A percentile compares a stretch with the other conserved stretches of the same genome.
Conservation (phyloP, 2,329 filamentous ascomycete genomes). For the Neofusicoccum ribis region DNA sequence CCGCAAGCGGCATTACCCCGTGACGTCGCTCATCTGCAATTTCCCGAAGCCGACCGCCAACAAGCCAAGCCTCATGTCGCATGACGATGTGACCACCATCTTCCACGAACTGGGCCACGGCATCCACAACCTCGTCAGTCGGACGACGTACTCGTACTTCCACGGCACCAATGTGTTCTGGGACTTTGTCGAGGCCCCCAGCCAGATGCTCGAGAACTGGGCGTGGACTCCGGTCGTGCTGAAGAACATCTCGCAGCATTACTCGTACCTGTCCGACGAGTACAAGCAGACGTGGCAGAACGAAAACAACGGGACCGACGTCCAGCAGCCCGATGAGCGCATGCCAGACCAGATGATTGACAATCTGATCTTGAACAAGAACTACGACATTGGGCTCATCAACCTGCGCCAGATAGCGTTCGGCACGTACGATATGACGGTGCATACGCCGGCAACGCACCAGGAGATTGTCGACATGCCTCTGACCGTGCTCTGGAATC, state of each 20-base stretch:
- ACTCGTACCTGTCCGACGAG: constrained; percentile 52
- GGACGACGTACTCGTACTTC: constrained; percentile 52
- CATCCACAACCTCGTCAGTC: constrained; percentile 52
- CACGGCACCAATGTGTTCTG: constrained; percentile 52
- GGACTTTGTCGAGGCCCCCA: constrained; percentile 54
- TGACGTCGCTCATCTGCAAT: constrained; percentile 80
- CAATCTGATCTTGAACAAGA: constrained; percentile 72
- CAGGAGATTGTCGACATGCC: constrained; percentile 66
- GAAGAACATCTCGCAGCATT: constrained; percentile 68
- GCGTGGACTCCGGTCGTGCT: constrained; percentile 54
- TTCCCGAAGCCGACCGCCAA: constrained; percentile 76
- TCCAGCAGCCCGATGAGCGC: constrained; percentile 59
- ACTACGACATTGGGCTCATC: constrained; percentile 76
- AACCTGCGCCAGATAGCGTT: constrained; percentile 78
- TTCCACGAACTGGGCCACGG: constrained; percentile 66
- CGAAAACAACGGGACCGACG: constrained; percentile 28
- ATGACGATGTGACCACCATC: constrained; percentile 77
- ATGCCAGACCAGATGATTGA: constrained; percentile 75
- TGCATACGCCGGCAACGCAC: constrained; percentile 71
- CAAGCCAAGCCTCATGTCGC: constrained; percentile 77
- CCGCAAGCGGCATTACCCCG: constrained; percentile 71
- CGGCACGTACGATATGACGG: constrained; percentile 79
- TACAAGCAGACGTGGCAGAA: constrained; percentile 48
- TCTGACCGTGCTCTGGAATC: constrained; percentile 68
- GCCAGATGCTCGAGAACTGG: constrained; percentile 56